Evolutionary conservation across 2,329 filamentous ascomycete genomes (phyloP).

Genomic region (Ophiostoma fasciatum): DNA sequence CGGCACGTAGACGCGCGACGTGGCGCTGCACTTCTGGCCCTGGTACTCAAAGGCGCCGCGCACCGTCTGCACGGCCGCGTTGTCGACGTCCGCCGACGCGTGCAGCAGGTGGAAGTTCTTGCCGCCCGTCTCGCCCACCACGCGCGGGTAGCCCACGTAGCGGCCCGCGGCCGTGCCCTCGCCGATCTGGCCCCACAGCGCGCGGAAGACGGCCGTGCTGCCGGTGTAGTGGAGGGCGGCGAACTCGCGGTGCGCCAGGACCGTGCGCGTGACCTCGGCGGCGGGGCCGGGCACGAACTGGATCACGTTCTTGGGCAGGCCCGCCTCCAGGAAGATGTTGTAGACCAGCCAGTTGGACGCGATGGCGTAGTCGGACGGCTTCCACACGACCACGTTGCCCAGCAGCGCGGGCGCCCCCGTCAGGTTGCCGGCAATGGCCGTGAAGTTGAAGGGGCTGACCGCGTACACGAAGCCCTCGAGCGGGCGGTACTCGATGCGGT

Average conservation of each 20-base stretch:
- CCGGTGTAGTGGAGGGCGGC: constrained; percentile 92
- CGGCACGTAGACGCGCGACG: constrained; percentile 40
- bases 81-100: constrained; percentile 28
- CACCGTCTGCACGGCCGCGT: constrained; percentile 30
- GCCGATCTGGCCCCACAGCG: constrained; percentile 76
- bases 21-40: constrained; percentile 37
- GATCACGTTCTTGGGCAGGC: constrained; percentile 76
- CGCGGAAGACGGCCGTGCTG: constrained; percentile 80
- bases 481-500: constrained; percentile 75
- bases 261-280: constrained; percentile 63
- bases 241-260: constrained; percentile 65
- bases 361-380: constrained; percentile 80
- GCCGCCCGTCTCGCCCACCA: constrained; percentile 36
- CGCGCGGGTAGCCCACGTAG: constrained; percentile 57
- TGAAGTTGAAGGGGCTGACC: constrained; percentile 93
- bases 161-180: constrained; percentile 65
- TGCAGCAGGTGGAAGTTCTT: constrained; percentile 40
- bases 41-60: constrained; percentile 35
- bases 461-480: constrained; percentile 94
- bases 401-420: constrained; percentile 70
- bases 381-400: constrained; percentile 94
- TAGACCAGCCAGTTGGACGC: constrained; percentile 86
- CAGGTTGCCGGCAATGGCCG: constrained; percentile 81
- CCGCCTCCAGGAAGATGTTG: constrained; percentile 80
- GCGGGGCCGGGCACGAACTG: constrained; percentile 89